Evolutionary conservation across 139 green algal species (phyloP).

Genomic region (Coccomyxa sp.): DNA sequence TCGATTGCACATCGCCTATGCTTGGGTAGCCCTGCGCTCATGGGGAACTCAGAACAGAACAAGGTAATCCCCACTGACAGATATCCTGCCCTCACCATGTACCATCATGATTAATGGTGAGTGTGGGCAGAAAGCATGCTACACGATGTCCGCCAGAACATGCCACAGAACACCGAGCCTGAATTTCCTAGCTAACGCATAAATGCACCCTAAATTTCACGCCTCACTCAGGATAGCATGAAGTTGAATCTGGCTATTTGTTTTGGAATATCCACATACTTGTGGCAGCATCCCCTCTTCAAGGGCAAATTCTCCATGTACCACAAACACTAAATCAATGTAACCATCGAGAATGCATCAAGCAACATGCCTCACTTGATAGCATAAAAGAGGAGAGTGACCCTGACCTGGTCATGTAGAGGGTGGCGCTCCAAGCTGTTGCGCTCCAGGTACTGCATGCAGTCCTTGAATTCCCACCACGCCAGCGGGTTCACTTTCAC

Average conservation of each 20-base stretch:
- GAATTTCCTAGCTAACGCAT: too few relatives aligned
- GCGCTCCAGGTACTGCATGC: conserved; percentile 22
- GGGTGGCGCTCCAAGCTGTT: conserved; percentile 21
- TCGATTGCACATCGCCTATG: conserved; percentile 52
- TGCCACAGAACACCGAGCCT: too few relatives aligned
- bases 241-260: too few relatives aligned
- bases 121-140: neutral
- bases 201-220: too few relatives aligned
- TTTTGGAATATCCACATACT: too few relatives aligned
- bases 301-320: too few relatives aligned
- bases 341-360: neutral
- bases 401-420: conserved; percentile 19
- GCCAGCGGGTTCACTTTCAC: conserved; percentile 44
- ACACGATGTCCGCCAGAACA: neutral
- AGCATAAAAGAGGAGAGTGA: neutral
- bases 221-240: too few relatives aligned
- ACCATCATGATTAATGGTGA: neutral
- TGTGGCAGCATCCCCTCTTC: too few relatives aligned
- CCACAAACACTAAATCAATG: neutral
- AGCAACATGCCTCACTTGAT: neutral
- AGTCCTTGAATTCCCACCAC: conserved; percentile 54
- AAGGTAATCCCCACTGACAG: too few relatives aligned
- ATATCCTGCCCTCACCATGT: too few relatives aligned
- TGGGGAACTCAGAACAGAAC: too few relatives aligned
- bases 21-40: conserved; percentile 42